phyloP scores from a whole-genome alignment of 164 flowering plant species.

The Macadamia tetraphylla region DNA sequence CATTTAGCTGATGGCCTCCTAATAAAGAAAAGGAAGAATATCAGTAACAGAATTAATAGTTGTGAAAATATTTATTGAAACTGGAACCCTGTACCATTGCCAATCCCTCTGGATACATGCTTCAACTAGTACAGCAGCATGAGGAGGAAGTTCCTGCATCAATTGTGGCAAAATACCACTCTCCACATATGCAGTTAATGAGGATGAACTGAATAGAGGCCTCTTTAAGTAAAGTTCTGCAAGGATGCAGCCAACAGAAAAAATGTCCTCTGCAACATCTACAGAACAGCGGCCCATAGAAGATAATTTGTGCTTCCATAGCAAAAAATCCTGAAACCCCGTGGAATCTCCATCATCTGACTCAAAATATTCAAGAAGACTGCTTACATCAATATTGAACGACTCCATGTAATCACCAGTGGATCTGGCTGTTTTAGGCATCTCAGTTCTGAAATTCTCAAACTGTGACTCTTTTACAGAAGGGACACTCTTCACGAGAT shows the following conservation, averaged over 20 bases:
- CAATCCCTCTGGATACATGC: conserved; percentile 71
- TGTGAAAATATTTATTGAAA: not conserved
- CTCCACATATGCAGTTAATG: conserved; percentile 47
- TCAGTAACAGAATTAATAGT: no score
- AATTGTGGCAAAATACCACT: conserved; percentile 54
- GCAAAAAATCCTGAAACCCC: conserved; percentile 71
- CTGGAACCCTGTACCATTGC: conserved; percentile 44
- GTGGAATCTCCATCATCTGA: conserved; percentile 42
- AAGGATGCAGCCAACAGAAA: conserved; percentile 81
- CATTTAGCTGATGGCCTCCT: conserved; percentile 91
- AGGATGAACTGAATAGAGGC: conserved; percentile 70
- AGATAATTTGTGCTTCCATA: conserved; percentile 60
- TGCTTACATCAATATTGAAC: conserved; percentile 32
- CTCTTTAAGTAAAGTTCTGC: conserved; percentile 78
- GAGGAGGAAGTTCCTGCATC: conserved; percentile 68
- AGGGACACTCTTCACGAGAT: conserved; percentile 11
- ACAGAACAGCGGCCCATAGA: conserved; percentile 25
- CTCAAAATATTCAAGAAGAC: conserved; percentile 62
- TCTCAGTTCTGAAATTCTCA: conserved; percentile 12
- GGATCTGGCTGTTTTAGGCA: conserved; percentile 13
- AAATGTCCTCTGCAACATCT: conserved; percentile 61
- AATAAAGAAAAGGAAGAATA: conserved; percentile 9
- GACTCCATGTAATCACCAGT: conserved; percentile 15
- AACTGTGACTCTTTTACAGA: conserved; percentile 11
- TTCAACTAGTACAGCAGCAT: conserved; percentile 53